Evolutionary conservation across 768 basidiomycete species (phyloP).

Genomic region (Lenzites betulinus): DNA sequence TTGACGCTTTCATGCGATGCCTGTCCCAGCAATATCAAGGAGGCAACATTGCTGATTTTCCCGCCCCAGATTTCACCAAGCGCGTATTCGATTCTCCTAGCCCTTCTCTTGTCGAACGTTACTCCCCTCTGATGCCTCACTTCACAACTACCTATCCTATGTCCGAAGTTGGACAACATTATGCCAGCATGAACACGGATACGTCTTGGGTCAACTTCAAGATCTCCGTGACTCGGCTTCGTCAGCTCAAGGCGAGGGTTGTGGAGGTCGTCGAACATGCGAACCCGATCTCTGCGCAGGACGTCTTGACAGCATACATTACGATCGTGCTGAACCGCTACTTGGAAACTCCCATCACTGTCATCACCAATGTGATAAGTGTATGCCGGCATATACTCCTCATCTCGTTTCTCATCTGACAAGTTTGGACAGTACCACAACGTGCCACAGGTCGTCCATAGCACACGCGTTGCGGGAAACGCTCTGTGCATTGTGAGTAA

Average conservation of each 20-base stretch:
- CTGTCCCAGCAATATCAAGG: slow-evolving; percentile 36
- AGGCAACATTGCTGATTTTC: not conserved
- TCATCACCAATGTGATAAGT: slow-evolving; percentile 32
- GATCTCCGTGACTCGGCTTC: not conserved
- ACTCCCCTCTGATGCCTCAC: slow-evolving; percentile 30
- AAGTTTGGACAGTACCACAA: slow-evolving; percentile 12
- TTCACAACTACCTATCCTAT: slow-evolving; percentile 23
- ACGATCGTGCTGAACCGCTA: slow-evolving; percentile 27
- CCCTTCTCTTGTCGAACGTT: slow-evolving; percentile 15
- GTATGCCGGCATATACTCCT: slow-evolving; percentile 18
- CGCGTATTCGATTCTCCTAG: slow-evolving; percentile 25
- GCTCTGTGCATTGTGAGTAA: slow-evolving; percentile 19
- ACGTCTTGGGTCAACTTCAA: slow-evolving; percentile 5
- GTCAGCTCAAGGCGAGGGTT: not conserved
- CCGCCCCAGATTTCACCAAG: slow-evolving; percentile 31
- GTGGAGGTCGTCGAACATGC: not conserved
- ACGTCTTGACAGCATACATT: slow-evolving; percentile 35
- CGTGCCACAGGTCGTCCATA: slow-evolving; percentile 13
- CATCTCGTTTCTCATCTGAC: not conserved
- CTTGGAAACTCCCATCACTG: slow-evolving; percentile 14
- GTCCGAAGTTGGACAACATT: slow-evolving; percentile 23
- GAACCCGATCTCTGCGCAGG: slow-evolving; percentile 30
- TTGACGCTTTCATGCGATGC: slow-evolving; percentile 33
- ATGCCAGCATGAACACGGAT: slow-evolving; percentile 8
- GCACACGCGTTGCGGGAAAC: slow-evolving; percentile 16